phyloP scores from a whole-genome alignment of 1,284 basidiomycete genomes.

The Heterobasidion irregulare region DNA sequence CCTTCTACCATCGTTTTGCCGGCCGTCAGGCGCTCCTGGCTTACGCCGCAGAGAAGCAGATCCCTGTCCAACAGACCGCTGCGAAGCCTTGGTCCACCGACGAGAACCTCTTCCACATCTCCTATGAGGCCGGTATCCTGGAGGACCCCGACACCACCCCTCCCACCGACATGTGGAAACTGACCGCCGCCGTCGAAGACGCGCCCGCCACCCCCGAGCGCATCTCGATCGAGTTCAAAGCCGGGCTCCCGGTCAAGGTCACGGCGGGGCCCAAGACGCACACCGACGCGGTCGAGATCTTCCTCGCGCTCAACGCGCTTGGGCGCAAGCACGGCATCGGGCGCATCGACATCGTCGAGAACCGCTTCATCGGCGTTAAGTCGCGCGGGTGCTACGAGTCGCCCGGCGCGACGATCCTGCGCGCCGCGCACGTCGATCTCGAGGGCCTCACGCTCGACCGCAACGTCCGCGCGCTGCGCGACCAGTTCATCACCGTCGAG shows the following conservation, averaged over 20 bases:
- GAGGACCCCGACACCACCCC: constrained; percentile 96
- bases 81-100: constrained; percentile 99
- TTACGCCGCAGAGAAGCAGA: constrained; percentile 84
- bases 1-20: constrained; percentile 96
- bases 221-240: constrained; percentile 80
- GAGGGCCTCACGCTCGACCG: constrained; percentile 97
- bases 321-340: constrained; percentile 95
- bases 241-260: constrained; percentile 83
- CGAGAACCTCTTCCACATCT: constrained; percentile 99
- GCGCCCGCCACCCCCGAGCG: constrained; percentile 80
- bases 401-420: constrained; percentile 93
- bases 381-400: constrained; percentile 98
- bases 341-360: constrained; percentile 98
- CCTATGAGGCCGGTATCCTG: constrained; percentile 98
- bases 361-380: constrained; percentile 99
- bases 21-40: constrained; percentile 90
- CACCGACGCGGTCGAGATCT: constrained; percentile 95
- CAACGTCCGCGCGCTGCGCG: constrained; percentile 91
- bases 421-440: constrained; percentile 92
- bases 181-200: constrained; percentile 79
- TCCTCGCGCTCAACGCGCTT: constrained; percentile 86
- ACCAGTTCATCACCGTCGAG: constrained; percentile 91
- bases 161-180: constrained; percentile 99
- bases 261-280: constrained; percentile 48
- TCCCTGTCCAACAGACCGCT: constrained; percentile 93